Evolutionary conservation across 495 filamentous ascomycete species (phyloP).

Genomic region (Parachaetomium inaequale): DNA sequence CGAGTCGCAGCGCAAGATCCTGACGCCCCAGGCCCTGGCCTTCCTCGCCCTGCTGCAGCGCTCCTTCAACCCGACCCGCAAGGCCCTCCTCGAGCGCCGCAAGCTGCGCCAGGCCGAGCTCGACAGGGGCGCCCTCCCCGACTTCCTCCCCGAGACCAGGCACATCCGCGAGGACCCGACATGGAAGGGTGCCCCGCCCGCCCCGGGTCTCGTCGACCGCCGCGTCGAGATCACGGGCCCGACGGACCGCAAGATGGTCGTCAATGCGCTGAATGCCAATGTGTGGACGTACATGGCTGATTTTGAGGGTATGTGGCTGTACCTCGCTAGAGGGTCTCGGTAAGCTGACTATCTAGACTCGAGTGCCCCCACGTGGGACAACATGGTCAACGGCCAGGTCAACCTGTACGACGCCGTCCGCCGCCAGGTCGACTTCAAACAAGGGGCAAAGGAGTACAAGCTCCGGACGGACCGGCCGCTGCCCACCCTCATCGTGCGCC

Average conservation of each 20-base stretch:
- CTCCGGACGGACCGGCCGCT: slow-evolving; percentile 79
- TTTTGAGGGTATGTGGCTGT: slow-evolving; percentile 70
- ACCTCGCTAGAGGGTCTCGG: neutral
- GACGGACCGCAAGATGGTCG: slow-evolving; percentile 98
- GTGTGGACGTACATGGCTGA: slow-evolving; percentile 99
- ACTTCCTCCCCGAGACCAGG: slow-evolving; percentile 95
- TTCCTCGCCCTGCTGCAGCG: slow-evolving; percentile 94
- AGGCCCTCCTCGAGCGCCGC: slow-evolving; percentile 83
- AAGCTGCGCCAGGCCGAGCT: slow-evolving; percentile 87
- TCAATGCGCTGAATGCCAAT: slow-evolving; percentile 94
- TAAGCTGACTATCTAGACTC: slow-evolving; percentile 61
- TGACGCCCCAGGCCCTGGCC: slow-evolving; percentile 84
- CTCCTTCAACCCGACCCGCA: slow-evolving; percentile 87
- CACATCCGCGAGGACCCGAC: slow-evolving; percentile 91
- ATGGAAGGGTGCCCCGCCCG: slow-evolving; percentile 92
- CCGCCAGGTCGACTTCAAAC: slow-evolving; percentile 93
- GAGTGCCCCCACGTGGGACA: slow-evolving; percentile 96
- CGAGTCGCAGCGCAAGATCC: slow-evolving; percentile 80
- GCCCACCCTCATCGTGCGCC: slow-evolving; percentile 81
- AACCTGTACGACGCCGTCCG: slow-evolving; percentile 98
- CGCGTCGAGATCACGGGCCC: slow-evolving; percentile 99
- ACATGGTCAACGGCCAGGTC: slow-evolving; percentile 98
- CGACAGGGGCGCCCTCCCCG: slow-evolving; percentile 84
- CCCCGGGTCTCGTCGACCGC: slow-evolving; percentile 89
- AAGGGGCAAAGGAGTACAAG: slow-evolving; percentile 93